phyloP scores from a whole-genome alignment of 73 alveolate genomes.

The Durusdinium trenchii region DNA sequence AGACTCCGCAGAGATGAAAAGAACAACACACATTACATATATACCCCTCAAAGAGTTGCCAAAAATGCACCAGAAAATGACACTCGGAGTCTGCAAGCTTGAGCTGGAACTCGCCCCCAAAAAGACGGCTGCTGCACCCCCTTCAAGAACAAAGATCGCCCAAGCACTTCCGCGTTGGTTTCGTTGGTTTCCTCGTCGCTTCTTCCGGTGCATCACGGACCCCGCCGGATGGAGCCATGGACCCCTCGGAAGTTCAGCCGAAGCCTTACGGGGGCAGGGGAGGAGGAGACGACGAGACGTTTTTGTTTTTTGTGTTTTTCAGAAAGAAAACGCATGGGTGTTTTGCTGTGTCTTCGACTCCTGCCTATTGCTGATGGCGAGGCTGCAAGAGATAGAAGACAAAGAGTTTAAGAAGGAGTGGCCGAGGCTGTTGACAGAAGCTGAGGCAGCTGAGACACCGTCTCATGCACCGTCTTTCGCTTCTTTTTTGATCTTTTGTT shows the following conservation, averaged over 20 bases:
- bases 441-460: not conserved
- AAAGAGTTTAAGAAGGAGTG: not conserved
- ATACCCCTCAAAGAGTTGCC: too few relatives aligned
- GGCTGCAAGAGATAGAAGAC: conserved; percentile 57
- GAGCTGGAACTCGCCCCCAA: too few relatives aligned
- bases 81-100: too few relatives aligned
- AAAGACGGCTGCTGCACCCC: too few relatives aligned
- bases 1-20: too few relatives aligned
- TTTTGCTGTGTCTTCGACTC: not conserved
- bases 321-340: not conserved
- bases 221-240: not conserved
- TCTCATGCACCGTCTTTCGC: not conserved
- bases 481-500: not conserved
- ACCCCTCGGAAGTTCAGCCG: conserved; percentile 4
- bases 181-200: too few relatives aligned
- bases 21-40: too few relatives aligned
- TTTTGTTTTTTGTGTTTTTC: not conserved
- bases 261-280: not conserved
- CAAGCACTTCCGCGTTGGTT: too few relatives aligned
- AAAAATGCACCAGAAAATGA: too few relatives aligned
- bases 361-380: not conserved
- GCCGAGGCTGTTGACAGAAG: conserved; percentile 61
- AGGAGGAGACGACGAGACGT: not conserved
- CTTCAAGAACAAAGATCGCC: too few relatives aligned
- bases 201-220: too few relatives aligned